Evolutionary conservation across 2,329 filamentous ascomycete species (phyloP), one percentile per base, ranked within the genome.

Genomic region (Metarhizium robertsii): DNA sequence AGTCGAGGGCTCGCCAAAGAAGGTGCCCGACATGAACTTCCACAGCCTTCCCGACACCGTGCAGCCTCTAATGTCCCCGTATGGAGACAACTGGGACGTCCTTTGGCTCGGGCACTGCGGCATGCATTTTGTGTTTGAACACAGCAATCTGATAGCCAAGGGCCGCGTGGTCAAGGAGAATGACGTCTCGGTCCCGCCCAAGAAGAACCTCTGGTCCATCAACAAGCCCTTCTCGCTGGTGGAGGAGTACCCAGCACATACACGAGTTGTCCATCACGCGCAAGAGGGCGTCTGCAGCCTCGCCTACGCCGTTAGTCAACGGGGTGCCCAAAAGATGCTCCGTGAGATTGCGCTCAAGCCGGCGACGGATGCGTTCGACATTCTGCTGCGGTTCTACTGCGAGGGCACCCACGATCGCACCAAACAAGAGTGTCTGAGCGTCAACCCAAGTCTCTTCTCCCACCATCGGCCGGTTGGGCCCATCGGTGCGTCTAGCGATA

Each of bases 41-140:
- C 53, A 61, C 6, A 36, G 34, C 2, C 61, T 65, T 1, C 64
- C 64, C 7, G 45, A 34, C 2, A 61, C 58, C 0, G 48, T 59
- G 0, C 54, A 59, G 0, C 62, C 66, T 1, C 52, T 34, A 2
- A 36, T 62, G 60, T 75, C 74, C 1, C 75, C 77, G 0, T 77
- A 79, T 53, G 76, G 78, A n/a, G 73, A 75, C 55, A 65, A 72
- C 56, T 80, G 78, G 78, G 77, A 80, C 56, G 58, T 79, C 2
- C 69, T 80, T 8, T 79, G 76, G 76, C 62, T 78, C 1, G 78
- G 78, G 29, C 75, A 77, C 60, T 79, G 76, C 56, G 73, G 73
- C 5, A 68, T 69, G 63, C 60, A 64, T 25, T 67, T 72, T 49
- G 64, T 67, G 20, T 50, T 29, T 16, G 18, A 56, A 50, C 52